phyloP scores from a whole-genome alignment of 2,329 filamentous ascomycete genomes.

The Colletotrichum horii region DNA sequence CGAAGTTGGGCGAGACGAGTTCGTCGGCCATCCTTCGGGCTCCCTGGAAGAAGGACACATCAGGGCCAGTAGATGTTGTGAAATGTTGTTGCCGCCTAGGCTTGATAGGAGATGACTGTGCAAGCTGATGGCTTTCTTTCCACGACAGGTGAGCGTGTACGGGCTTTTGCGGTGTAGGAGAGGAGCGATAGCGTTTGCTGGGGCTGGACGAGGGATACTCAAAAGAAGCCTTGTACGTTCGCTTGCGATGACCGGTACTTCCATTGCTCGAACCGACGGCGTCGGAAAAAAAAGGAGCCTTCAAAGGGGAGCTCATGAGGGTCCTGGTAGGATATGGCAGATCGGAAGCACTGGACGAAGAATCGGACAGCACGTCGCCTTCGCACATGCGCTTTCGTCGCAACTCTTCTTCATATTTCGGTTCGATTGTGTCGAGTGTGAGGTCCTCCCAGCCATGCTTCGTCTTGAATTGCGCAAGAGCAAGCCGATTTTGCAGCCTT shows the following conservation, averaged over 20 bases:
- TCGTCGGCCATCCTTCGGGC: constrained; percentile 71
- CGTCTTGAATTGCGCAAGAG: constrained; percentile 95
- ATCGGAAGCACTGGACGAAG: constrained; percentile 83
- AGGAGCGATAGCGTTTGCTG: constrained; percentile 73
- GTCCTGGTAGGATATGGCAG: constrained; percentile 70
- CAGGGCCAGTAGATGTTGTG: constrained; percentile 71
- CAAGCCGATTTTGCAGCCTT: constrained; percentile 90
- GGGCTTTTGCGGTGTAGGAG: constrained; percentile 66
- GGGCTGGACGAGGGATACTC: constrained; percentile 61
- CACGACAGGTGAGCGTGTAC: constrained; percentile 65
- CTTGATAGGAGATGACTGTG: constrained; percentile 88
- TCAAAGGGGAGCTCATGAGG: constrained; percentile 85
- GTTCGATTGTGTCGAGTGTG: constrained; percentile 84
- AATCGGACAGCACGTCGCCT: constrained; percentile 83
- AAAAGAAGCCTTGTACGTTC: constrained; percentile 65
- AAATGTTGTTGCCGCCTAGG: constrained; percentile 77
- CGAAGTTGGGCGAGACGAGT: constrained; percentile 64
- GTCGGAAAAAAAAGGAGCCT: constrained; percentile 84
- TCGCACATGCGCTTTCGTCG: constrained; percentile 72
- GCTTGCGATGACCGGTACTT: constrained; percentile 69
- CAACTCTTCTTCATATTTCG: constrained; percentile 80
- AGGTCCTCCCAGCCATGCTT: constrained; percentile 95
- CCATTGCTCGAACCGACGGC: constrained; percentile 74
- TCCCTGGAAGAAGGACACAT: constrained; percentile 80
- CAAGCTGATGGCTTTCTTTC: constrained; percentile 78